These are phyloP conservation scores for Durio zibethinus DNA, from an alignment of 345 rosid species.

Conservation along the genomic window DNA sequence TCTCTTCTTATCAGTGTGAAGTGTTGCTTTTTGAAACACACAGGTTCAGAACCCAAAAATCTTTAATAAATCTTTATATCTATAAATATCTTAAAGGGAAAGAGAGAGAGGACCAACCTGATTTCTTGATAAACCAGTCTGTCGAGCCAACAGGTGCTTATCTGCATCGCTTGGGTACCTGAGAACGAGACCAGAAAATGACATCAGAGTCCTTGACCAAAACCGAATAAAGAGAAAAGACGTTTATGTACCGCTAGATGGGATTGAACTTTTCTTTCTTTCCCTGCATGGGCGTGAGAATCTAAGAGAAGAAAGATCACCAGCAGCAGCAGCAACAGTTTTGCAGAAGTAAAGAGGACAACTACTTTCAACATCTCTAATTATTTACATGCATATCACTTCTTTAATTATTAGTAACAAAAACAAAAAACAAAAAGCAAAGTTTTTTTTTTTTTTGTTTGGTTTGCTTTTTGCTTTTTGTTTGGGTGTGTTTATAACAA, in stretches of 20 bases:
- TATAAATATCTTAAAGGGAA: background rate
- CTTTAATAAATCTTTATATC: background rate
- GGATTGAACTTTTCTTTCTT: slow-evolving; percentile 25
- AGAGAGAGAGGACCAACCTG: slow-evolving; percentile 55
- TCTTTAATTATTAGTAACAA: background rate
- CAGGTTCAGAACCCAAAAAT: background rate
- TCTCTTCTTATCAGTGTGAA: background rate
- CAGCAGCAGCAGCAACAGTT: slow-evolving; percentile 13
- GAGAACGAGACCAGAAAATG: slow-evolving; percentile 86
- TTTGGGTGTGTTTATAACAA: background rate
- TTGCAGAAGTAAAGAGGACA: slow-evolving; percentile 33
- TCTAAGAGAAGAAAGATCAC: slow-evolving; percentile 47
- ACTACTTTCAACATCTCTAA: slow-evolving; percentile 28
- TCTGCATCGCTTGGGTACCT: slow-evolving; percentile 99
- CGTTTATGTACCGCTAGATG: slow-evolving; percentile 8
- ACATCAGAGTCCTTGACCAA: slow-evolving; percentile 45
- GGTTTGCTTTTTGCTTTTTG: background rate
- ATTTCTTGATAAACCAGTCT: slow-evolving; percentile 97
- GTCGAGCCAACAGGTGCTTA: slow-evolving; percentile 97
- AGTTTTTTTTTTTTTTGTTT: too few relatives aligned
- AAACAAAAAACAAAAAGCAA: background rate
- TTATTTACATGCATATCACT: slow-evolving; percentile 3
- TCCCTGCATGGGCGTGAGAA: slow-evolving; percentile 68
- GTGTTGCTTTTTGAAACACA: background rate
- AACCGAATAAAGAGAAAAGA: slow-evolving; percentile 29